Conservation (phyloP, 2,329 filamentous ascomycete species). For the Pseudogymnoascus sp. region DNA sequence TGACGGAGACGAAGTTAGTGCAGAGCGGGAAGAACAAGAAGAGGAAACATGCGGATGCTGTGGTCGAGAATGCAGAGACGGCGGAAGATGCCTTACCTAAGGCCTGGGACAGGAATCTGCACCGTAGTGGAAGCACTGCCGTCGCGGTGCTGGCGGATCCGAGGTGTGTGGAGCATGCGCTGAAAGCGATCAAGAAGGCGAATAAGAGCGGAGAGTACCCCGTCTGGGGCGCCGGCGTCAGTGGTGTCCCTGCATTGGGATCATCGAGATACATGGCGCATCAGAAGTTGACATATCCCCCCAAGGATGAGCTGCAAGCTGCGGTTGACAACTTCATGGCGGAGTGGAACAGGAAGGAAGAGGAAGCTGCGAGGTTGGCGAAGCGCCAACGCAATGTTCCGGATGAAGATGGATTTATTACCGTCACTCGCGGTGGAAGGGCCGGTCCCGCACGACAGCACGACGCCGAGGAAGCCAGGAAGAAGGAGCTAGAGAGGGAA, state of each 20-base stretch:
- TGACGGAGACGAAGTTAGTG: constrained; percentile 16
- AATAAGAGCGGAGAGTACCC: constrained; percentile 51
- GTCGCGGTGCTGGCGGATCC: constrained; percentile 78
- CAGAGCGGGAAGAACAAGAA: constrained; percentile 37
- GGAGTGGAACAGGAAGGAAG: constrained; percentile 65
- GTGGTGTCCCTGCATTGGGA: constrained; percentile 47
- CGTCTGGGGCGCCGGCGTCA: constrained; percentile 58
- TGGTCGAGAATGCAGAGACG: constrained; percentile 43
- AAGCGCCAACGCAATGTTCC: constrained; percentile 66
- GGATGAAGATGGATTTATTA: constrained; percentile 93
- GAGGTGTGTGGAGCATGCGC: constrained; percentile 63
- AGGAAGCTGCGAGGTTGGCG: constrained; percentile 51
- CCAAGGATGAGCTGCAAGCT: constrained; percentile 56
- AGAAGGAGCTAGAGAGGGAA: constrained; percentile 54
- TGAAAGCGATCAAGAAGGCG: constrained; percentile 64
- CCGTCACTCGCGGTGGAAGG: constrained; percentile 68
- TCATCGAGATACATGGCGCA: constrained; percentile 54
- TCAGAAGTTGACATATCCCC: constrained; percentile 62
- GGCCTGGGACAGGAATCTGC: constrained; percentile 64
- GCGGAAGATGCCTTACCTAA: constrained; percentile 59
- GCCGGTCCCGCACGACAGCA: constrained; percentile 65
- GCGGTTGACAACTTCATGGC: constrained; percentile 81
- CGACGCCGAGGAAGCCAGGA: constrained; percentile 54
- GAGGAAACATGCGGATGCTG: constrained; percentile 35
- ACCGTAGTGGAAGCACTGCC: constrained; percentile 67